Base-by-base conservation (phyloP, 345 rosid species). In the Raphanus sativus region DNA sequence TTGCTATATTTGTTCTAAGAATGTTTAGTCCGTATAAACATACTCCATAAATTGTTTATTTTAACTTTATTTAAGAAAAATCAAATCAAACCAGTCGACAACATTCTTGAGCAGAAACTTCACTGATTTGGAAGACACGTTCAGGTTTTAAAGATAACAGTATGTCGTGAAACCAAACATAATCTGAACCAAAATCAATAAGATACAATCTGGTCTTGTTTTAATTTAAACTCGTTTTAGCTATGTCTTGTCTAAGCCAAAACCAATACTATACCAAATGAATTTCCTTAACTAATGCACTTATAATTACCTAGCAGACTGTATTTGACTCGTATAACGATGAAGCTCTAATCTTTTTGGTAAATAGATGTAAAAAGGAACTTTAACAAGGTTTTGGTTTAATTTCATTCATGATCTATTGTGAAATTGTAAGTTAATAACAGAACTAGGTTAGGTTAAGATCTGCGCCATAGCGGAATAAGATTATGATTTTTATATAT, bases 401-500 rank as follows among this genome's bases (percentile, higher is more conserved):
- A 42, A 15, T 42, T 76, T 63, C 32, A 3, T 30, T 30, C 32
- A 30, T 30, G 32, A 30, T 30, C 3, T 30, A 29, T 8, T n/a
- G 61, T 63, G 58, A 13, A 77, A 38, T 55, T 55, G 56, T 78
- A 78, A 40, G 77, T 65, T 71, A 78, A 68, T 79, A 79, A 79
- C 77, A 50, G 81, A 78, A 78, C n/a, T n/a, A n/a, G n/a, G n/a
- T n/a, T n/a, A n/a, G n/a, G n/a, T n/a, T n/a, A n/a, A n/a, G n/a
- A n/a, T n/a, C n/a, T n/a, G n/a, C n/a, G n/a, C n/a, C n/a, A n/a
- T n/a, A n/a, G n/a, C n/a, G n/a, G n/a, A n/a, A n/a, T n/a, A n/a
- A n/a, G n/a, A n/a, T n/a, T n/a, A n/a, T n/a, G n/a, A n/a, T n/a
- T n/a, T n/a, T n/a, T n/a, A n/a, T n/a, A n/a, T n/a, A n/a, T n/a